Base-by-base conservation (phyloP, 768 basidiomycete genomes). In the Tylopilus sp. region DNA sequence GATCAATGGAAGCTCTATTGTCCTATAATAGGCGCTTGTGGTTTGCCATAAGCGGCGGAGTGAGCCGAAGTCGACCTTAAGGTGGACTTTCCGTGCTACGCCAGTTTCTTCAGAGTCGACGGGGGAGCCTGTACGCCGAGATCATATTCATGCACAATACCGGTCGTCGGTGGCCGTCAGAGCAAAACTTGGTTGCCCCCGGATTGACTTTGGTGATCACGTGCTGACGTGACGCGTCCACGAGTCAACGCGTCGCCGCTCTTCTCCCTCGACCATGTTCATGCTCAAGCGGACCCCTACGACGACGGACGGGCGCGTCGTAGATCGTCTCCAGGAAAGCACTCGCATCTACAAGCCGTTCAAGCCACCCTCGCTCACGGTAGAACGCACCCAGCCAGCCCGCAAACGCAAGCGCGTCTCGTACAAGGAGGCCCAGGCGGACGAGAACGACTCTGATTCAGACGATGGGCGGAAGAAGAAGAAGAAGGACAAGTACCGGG, bases 371-470 rank as follows among this genome's bases (percentile, higher is more conserved):
- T 78, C 84, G 1, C 60, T 74, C 26, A 63, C 75, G 12, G 65
- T 61, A 21, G 79, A 81, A 41, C 82, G 82, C 31, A 71, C 74
- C 7, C 85, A 87, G 59, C 86, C 85, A 0, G 77, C 78, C 58
- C 80, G 93, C 24, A 97, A 96, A 68, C 83, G 93, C 45, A 95
- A 92, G 63, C 84, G 89, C 13, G 84, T 93, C 22, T 91, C 87
- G 0, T 96, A 96, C 77, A 90, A 88, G 61, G 89, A 81, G 5
- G 76, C 82, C 56, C 82, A 78, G 40, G 76, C 63, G 7, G 81
- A 83, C 45, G 83, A 75, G 45, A 79, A 81, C 21, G 83, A 82
- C 54, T 74, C 76, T 1, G 85, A 89, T 54, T 72, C 76, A 26
- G 82, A 84, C 48, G 68, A 65, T 31, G 69, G 67, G 26, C 64